Percentiles rank a stretch among this genome's conserved stretches.
Conservation (phyloP, 306 rosid genomes). For the Sphenostylis stenocarpa region DNA sequence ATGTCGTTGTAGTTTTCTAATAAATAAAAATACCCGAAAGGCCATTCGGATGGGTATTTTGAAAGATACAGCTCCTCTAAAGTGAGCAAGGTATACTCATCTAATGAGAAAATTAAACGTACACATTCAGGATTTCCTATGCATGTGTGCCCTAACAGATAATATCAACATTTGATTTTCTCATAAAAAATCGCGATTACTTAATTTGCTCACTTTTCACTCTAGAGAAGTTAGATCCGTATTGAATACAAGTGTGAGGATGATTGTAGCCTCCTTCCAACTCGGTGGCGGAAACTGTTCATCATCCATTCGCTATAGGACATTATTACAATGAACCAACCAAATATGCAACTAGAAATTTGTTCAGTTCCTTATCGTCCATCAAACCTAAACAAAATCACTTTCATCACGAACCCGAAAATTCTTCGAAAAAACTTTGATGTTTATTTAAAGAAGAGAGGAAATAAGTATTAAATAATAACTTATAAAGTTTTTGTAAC, state of each 20-base stretch:
- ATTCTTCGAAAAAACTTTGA: not conserved
- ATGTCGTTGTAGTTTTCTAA: not conserved
- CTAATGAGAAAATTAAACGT: not conserved
- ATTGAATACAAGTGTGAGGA: slow-evolving; percentile 29
- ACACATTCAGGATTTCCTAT: not conserved
- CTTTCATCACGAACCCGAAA: not conserved
- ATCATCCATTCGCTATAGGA: slow-evolving; percentile 77
- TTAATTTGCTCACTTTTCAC: not conserved
- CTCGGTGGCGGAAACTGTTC: slow-evolving; percentile 85
- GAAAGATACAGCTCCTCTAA: not conserved
- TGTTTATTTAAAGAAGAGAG: not conserved
- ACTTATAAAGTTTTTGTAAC: not conserved
- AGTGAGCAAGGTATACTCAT: not conserved
- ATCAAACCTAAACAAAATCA: slow-evolving; percentile 8
- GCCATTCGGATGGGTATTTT: not conserved
- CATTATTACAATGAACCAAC: slow-evolving; percentile 46
- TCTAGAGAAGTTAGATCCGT: not conserved
- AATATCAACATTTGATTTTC: not conserved
- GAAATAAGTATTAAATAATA: not conserved
- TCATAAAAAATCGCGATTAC: not conserved
- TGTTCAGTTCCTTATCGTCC: slow-evolving; percentile 59
- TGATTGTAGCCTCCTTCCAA: slow-evolving; percentile 58
- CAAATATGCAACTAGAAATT: slow-evolving; percentile 60
- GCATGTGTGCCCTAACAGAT: not conserved
- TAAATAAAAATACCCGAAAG: not conserved